Base-by-base conservation (phyloP, 257 asterid species). In the Solanum piurae region DNA sequence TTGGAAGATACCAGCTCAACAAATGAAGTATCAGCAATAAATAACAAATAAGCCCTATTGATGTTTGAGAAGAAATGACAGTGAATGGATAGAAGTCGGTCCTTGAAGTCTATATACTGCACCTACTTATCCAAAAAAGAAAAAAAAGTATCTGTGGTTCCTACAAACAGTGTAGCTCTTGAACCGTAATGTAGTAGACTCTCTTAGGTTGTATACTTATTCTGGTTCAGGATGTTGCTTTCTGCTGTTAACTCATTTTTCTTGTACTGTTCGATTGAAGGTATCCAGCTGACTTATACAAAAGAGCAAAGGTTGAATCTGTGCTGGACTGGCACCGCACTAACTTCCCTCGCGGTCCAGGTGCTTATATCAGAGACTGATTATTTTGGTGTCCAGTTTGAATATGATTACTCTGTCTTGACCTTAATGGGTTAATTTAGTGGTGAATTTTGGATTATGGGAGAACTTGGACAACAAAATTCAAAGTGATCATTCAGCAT, bases 271-370 rank as follows among this genome's bases (percentile, higher is more conserved):
- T 13, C 33, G 38, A 75, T 89, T 86, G 42, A 79, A 97, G 99
- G 99, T 97, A 95, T 88, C 99, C 99, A 62, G 91, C 94, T 76
- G 99, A 97, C 87, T 34, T 93, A 37, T 92, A 91, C 91, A 93
- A 86, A 88, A 91, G 99, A 92, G 96, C 98, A 6, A 93, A 93
- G 91, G 88, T 97, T 86, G 93, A 97, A 90, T 93, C 99, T 6
- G 97, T 94, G 86, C 88, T 97, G 86, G 98, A 97, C 90, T 97
- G 99, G 99, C 98, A 97, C 87, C 99, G 94, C 92, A 88, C 94
- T 36, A 94, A 94, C 89, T 88, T 95, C 89, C 98, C 98, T 13
- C 88, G 49, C 29, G 99, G 98, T 87, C 90, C 98, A 94, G 97
- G 99, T 97, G 85, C 86, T 88, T 85, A 27, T 88, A 52, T 89